Evolutionary conservation across 2,329 filamentous ascomycete species (phyloP), one percentile per base, ranked within the genome.

Genomic region (Piedraia hortae): DNA sequence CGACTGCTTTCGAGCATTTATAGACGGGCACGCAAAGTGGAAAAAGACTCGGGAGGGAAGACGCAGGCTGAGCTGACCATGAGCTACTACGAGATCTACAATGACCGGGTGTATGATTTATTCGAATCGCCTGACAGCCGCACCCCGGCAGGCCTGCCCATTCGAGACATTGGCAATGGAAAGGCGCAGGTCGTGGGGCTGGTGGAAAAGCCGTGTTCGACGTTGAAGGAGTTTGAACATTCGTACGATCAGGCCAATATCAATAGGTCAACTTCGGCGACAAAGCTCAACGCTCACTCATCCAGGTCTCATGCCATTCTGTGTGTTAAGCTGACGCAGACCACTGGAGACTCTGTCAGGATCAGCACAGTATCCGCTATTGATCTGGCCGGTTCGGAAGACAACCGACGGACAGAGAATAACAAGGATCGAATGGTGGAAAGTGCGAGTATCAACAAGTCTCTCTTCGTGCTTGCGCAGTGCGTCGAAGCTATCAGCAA

Each of bases 391-490:
- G 82, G 82, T 18, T 91, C 80, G 1, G 85, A 93, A 46, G 82
- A 93, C 45, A 93, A 93, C 43, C 62, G 82, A 21, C 59, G 82
- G 21, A 93, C 82, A 0, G 82, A 90, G 23, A 93, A 93, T 44
- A 77, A 69, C 36, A 85, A 80, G 43, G 78, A 90, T 44, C 61
- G 82, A 12, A 54, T 93, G 41, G 62, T 90, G n/a, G 82, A 93
- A 46, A 90, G 78, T 17, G 78, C 82, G 0, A 82, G 75, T 38
- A 93, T 93, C 53, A 93, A 93, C 57, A 93, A 91, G 51, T 88
- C 75, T 31, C 55, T 93, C 4, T 93, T 93, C 37, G 80, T 91
- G 10, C 51, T 93, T 21, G 82, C 77, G 19, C 78, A 90, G 43
- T 93, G 82, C 36, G 82, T 93, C 23, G 82, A 93, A 41, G 82